Evolutionary conservation across 148 eudicot species (phyloP).

Genomic region (Diospyros kaki): DNA sequence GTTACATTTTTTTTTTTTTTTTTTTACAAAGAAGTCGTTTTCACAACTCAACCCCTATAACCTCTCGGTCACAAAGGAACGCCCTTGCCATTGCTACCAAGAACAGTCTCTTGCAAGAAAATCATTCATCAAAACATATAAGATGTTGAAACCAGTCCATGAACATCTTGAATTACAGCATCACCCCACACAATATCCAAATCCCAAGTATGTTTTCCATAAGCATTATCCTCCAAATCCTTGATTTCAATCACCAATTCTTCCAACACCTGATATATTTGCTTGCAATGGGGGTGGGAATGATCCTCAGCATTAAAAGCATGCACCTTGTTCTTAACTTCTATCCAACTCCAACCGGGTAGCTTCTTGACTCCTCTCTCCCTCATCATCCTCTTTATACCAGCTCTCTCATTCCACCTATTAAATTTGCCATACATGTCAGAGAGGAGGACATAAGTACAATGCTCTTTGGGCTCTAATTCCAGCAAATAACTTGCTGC

Average conservation of each 20-base stretch:
- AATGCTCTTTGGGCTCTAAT: slow-evolving; percentile 52
- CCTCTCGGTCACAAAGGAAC: too few species aligned
- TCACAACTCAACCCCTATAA: too few species aligned
- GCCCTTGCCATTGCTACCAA: too few species aligned
- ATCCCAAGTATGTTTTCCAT: slow-evolving; percentile 11
- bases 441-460: slow-evolving; percentile 56
- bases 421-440: slow-evolving; percentile 49
- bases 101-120: too few species aligned
- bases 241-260: slow-evolving; percentile 34
- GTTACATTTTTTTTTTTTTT: too few species aligned
- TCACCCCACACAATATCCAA: neutral
- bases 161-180: neutral
- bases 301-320: slow-evolving; percentile 52
- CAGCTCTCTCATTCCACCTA: slow-evolving; percentile 56
- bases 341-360: slow-evolving; percentile 76
- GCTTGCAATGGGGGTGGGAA: slow-evolving; percentile 34
- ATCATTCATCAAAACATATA: too few species aligned
- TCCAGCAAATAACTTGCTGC: slow-evolving; percentile 42
- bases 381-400: slow-evolving; percentile 50
- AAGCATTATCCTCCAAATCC: slow-evolving; percentile 14
- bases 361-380: slow-evolving; percentile 55
- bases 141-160: neutral
- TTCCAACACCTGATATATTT: slow-evolving; percentile 33
- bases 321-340: slow-evolving; percentile 42
- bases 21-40: too few species aligned